Evolutionary conservation across 306 rosid species (phyloP).

Genomic region (Cajanus cajan): DNA sequence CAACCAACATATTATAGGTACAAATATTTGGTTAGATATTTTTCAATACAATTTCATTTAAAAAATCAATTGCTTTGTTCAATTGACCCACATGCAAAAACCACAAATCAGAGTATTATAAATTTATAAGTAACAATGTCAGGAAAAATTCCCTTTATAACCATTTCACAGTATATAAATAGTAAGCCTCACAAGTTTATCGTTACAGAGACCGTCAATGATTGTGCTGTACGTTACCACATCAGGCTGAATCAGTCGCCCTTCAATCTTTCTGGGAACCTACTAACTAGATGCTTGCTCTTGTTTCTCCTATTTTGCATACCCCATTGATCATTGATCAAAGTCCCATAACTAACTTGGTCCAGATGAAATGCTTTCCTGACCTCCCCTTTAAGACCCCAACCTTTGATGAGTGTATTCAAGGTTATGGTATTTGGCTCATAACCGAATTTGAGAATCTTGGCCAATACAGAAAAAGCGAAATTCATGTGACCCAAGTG

Average conservation of each 20-base stretch:
- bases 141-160: not conserved
- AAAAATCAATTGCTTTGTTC: slow-evolving; percentile 9
- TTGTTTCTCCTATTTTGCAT: not conserved
- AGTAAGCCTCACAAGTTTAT: not conserved
- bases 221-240: not conserved
- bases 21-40: not conserved
- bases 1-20: not conserved
- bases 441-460: not conserved
- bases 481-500: not conserved
- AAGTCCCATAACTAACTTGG: not conserved
- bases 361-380: not conserved
- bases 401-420: not conserved
- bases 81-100: not conserved
- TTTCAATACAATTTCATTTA: slow-evolving; percentile 10
- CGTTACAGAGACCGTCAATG: slow-evolving; percentile 27
- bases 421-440: not conserved
- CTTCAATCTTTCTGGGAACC: not conserved
- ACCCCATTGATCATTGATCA: not conserved
- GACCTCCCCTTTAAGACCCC: not conserved
- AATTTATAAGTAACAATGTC: not conserved
- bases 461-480: not conserved
- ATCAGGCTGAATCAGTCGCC: not conserved
- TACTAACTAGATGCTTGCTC: not conserved
- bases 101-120: slow-evolving; percentile 20
- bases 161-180: slow-evolving; percentile 18